Conservation (phyloP, 495 filamentous ascomycete genomes). For the Penicillium desertorum region DNA sequence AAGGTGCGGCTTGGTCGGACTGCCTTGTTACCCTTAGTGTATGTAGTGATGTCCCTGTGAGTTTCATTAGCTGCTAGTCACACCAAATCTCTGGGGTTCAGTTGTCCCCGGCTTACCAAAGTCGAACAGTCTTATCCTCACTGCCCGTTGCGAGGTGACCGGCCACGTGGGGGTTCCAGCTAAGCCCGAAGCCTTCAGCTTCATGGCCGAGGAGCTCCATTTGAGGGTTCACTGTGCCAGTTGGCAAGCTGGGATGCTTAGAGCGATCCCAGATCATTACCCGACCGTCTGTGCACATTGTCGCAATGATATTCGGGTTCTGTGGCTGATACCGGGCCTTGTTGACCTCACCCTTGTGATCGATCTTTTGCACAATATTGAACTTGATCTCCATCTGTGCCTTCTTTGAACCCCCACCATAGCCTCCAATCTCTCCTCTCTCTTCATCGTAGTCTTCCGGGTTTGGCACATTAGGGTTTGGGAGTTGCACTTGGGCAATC, state of each 20-base stretch:
- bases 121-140: slow-evolving; percentile 83
- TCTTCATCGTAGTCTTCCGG: slow-evolving; percentile 86
- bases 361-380: slow-evolving; percentile 90
- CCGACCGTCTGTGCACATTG: slow-evolving; percentile 81
- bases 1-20: slow-evolving; percentile 71
- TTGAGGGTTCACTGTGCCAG: slow-evolving; percentile 71
- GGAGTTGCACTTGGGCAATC: slow-evolving; percentile 88
- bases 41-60: slow-evolving; percentile 72
- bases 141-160: slow-evolving; percentile 87
- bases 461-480: slow-evolving; percentile 71
- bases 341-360: slow-evolving; percentile 96
- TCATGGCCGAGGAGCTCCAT: slow-evolving; percentile 84
- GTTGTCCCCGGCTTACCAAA: slow-evolving; percentile 63
- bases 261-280: slow-evolving; percentile 94
- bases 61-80: slow-evolving; percentile 13
- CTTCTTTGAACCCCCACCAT: slow-evolving; percentile 67
- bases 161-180: slow-evolving; percentile 82
- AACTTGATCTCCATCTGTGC: slow-evolving; percentile 72
- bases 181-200: slow-evolving; percentile 89
- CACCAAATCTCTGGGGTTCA: neutral
- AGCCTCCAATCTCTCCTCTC: slow-evolving; percentile 88
- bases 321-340: slow-evolving; percentile 97
- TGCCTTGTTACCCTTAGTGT: slow-evolving; percentile 65
- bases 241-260: slow-evolving; percentile 77
- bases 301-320: slow-evolving; percentile 96